A percentile compares a stretch with the other conserved stretches of the same genome.
Conservation (phyloP, 352 stramenopile genomes). For the Thalassiosira pacifica region DNA sequence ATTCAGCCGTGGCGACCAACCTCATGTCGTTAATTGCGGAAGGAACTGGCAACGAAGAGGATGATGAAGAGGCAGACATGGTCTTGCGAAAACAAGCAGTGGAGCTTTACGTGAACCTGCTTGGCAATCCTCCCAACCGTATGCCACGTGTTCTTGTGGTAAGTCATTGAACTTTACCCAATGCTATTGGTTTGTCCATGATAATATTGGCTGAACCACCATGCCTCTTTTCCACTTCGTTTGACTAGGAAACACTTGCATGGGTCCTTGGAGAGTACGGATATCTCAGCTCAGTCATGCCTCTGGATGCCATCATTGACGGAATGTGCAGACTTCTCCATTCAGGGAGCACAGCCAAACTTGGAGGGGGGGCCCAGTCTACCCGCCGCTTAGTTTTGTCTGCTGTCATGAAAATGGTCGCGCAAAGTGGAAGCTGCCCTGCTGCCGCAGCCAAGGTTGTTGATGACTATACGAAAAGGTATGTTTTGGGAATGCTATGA, state of each 20-base stretch:
- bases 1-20: conserved; percentile 97
- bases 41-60: conserved; percentile 96
- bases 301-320: conserved; percentile 94
- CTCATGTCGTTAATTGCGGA: conserved; percentile 97
- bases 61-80: conserved; percentile 90
- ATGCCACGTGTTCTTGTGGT: conserved; percentile 94
- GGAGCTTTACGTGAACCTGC: conserved; percentile 96
- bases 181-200: too few species aligned
- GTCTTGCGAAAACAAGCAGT: conserved; percentile 96
- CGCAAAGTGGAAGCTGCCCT: conserved; percentile 93
- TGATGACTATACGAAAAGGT: conserved; percentile 97
- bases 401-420: conserved; percentile 98
- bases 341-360: conserved; percentile 75
- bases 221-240: neutral
- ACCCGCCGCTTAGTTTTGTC: conserved; percentile 96
- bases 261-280: conserved; percentile 99
- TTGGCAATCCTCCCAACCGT: conserved; percentile 90
- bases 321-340: conserved; percentile 94
- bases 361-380: conserved; percentile 71
- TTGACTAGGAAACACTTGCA: conserved; percentile 89
- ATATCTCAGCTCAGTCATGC: conserved; percentile 94
- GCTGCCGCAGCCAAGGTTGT: conserved; percentile 93
- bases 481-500: too few species aligned
- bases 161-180: too few species aligned
- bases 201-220: conserved; percentile 19